Evolutionary conservation across 495 filamentous ascomycete genomes (phyloP), one percentile per base, ranked within the genome.

Genomic region (Penicillium egyptiacum): DNA sequence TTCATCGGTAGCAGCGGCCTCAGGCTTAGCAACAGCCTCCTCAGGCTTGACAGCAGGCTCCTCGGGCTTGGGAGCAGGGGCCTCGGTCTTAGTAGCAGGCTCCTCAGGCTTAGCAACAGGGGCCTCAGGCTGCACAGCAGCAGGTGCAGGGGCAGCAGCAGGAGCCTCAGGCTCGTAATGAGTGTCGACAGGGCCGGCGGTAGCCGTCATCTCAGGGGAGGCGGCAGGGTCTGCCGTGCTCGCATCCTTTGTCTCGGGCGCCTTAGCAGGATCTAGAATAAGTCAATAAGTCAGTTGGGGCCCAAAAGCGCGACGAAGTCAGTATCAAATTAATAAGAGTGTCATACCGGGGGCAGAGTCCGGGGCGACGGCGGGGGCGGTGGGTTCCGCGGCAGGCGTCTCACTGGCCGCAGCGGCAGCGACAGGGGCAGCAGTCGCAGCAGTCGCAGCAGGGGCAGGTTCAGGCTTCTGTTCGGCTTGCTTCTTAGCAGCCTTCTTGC

Each of bases 31-130:
- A 25, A 8, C 35, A n/a, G 35, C 16, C 0, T 1, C 35, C 14
- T 37, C 35, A 7, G 35, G 9, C 35, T 39, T n/a, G n/a, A n/a
- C n/a, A 41, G 43, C 58, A 42, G 57, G 42, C 11, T 55, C 51
- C 42, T 53, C 58, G 22, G 58, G 6, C 20, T 59, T 41, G 28
- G 30, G 26, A 45, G 55, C 53, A 55, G 46, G 33, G 35, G 55
- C 58, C 40, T 33, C 46, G 4, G 45, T 4, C n/a, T 31, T 8
- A 31, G n/a, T 16, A 25, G 10, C 30, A 23, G 47, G 9, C 2
- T 9, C 47, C 5, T 33, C 30, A 4, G 48, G 2, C 20, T 35
- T 2, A 35, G 41, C 41, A 25, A 8, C 35, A n/a, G 35, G 35
- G 2, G 6, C 35, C 14, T 37, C 35, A 7, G 35, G 9, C 35